Evolutionary conservation across 345 rosid genomes (phyloP), one percentile per base, ranked within the genome.

Genomic region (Durio zibethinus): DNA sequence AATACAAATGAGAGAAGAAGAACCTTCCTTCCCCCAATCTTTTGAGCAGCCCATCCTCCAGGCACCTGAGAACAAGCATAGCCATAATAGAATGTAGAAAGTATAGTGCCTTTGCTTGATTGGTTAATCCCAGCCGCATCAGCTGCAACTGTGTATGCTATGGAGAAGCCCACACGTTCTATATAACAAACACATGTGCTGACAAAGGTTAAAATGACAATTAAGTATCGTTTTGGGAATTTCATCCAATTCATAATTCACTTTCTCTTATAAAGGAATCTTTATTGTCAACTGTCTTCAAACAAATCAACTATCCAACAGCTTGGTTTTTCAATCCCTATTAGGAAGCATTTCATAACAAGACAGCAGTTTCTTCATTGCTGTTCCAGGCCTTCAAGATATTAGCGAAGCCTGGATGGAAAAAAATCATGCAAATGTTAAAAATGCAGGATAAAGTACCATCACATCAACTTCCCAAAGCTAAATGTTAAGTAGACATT

Each of bases 41-140:
- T 93, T 85, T 96, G 98, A 77, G 98, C 99, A 5, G 93, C 99
- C 98, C 97, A 96, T 75, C 99, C 99, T 74, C 97, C 94, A 52
- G 99, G 97, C 47, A 96, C 97, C 82, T 93, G 99, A 66, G 98
- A 96, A 77, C 97, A 90, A 36, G 98, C 98, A 36, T 96, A 93
- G 16, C 99, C 98, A 73, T 91, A 88, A 63, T 89, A 96, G 88
- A 93, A 96, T 23, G 97, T 89, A 0, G 99, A 91, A 43, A 96
- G 93, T 76, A 90, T 91, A 15, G 90, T 85, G 76, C 98, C 98
- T 87, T 96, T 96, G 74, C 97, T 91, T 25, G 98, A 92, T 77
- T 96, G 97, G 78, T 87, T 90, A 70, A 94, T 89, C 0, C 98
- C 95, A 47, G 90, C 95, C 70, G 91, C 94, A 86, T 94, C 98